phyloP scores from a whole-genome alignment of 2,329 filamentous ascomycete species.

The Colletotrichum sp. region DNA sequence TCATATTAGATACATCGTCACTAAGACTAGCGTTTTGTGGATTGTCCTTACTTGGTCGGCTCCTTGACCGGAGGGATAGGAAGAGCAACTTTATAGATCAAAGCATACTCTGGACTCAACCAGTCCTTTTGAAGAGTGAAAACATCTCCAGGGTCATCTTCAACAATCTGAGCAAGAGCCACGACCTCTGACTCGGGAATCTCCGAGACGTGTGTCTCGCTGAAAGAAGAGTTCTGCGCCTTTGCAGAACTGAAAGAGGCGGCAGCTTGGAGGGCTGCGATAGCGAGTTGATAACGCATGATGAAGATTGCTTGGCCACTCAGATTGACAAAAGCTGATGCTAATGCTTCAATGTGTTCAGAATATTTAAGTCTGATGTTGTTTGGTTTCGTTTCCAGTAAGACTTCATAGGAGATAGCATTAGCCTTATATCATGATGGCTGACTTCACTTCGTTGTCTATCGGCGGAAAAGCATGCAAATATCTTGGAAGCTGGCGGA shows the following conservation, averaged over 20 bases:
- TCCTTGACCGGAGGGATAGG: conserved; percentile 49
- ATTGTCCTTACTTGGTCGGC: conserved; percentile 39
- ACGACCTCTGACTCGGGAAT: not conserved
- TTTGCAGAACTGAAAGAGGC: not conserved
- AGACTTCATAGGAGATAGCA: not conserved
- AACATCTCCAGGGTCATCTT: not conserved
- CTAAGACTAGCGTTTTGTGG: not conserved
- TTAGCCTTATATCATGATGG: not conserved
- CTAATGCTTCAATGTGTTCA: not conserved
- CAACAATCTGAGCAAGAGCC: not conserved
- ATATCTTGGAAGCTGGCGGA: not conserved
- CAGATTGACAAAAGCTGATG: not conserved
- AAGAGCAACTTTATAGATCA: conserved; percentile 35
- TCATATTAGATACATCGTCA: not conserved
- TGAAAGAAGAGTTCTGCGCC: conserved; percentile 6
- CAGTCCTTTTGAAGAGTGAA: conserved; percentile 21
- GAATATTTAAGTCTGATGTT: not conserved
- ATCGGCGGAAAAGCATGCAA: not conserved
- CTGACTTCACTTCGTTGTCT: not conserved
- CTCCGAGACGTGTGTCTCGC: not conserved
- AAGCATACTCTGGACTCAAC: conserved; percentile 24
- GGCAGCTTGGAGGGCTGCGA: not conserved
- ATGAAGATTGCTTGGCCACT: not conserved
- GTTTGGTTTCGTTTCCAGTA: not conserved
- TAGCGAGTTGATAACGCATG: not conserved